Evolutionary conservation across 1,284 basidiomycete genomes (phyloP).

Genomic region (Leccinum subrobustum): DNA sequence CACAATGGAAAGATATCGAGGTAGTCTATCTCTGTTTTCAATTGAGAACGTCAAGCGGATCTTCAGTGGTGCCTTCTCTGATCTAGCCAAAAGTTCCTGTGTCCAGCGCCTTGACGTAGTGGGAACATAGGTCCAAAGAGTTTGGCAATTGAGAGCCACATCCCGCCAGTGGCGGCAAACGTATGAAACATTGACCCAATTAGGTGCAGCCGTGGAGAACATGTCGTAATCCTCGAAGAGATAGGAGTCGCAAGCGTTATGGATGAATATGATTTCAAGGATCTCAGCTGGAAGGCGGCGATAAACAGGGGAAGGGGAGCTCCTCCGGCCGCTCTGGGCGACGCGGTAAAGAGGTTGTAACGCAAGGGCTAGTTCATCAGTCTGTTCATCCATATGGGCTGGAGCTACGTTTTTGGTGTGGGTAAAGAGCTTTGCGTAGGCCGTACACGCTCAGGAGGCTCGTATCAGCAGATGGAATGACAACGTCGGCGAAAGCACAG

Average conservation of each 20-base stretch:
- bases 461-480: too few relatives aligned
- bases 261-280: neutral
- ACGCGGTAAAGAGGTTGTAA: neutral
- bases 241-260: neutral
- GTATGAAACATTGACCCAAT: conserved; percentile 27
- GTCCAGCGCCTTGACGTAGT: conserved; percentile 26
- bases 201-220: neutral
- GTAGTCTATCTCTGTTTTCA: conserved; percentile 15
- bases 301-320: neutral
- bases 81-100: conserved; percentile 34
- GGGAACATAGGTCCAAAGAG: conserved; percentile 32
- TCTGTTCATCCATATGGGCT: neutral
- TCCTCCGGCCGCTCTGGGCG: neutral
- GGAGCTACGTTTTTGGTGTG: neutral
- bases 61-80: conserved; percentile 31
- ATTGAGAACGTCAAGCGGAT: conserved; percentile 14
- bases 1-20: neutral
- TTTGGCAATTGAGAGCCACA: conserved; percentile 31
- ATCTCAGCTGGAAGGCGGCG: neutral
- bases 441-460: too few relatives aligned
- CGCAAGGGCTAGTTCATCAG: neutral
- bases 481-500: too few relatives aligned
- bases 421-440: too few relatives aligned
- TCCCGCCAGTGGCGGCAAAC: conserved; percentile 37
- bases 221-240: neutral